These are phyloP conservation scores for Madurella mycetomatis DNA, from an alignment of 2,329 filamentous ascomycete genomes.

Conservation along the genomic window DNA sequence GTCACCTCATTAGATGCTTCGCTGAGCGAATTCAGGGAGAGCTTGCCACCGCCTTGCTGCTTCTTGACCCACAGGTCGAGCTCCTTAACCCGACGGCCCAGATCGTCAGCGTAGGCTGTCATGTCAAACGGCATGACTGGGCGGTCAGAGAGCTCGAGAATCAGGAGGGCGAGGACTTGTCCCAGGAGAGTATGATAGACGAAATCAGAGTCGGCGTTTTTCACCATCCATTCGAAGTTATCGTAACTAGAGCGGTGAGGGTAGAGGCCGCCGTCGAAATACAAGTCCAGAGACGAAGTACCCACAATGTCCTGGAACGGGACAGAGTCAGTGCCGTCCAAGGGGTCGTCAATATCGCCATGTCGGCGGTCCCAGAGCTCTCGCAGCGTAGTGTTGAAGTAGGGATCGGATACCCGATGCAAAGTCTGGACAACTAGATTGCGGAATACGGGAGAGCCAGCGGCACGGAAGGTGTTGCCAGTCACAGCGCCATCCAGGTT, in stretches of 20 bases:
- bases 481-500: slow-evolving; percentile 83
- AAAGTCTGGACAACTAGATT: slow-evolving; percentile 69
- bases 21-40: slow-evolving; percentile 56
- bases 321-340: slow-evolving; percentile 75
- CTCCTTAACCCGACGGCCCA: slow-evolving; percentile 62
- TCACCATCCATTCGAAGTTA: slow-evolving; percentile 79
- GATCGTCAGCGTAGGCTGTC: slow-evolving; percentile 61
- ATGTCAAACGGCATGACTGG: slow-evolving; percentile 81
- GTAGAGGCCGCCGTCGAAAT: slow-evolving; percentile 62
- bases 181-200: slow-evolving; percentile 73
- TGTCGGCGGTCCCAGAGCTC: slow-evolving; percentile 68
- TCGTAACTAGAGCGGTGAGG: slow-evolving; percentile 86
- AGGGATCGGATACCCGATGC: slow-evolving; percentile 68
- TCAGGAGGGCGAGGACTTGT: slow-evolving; percentile 74
- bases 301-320: slow-evolving; percentile 90
- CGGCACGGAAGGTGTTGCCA: slow-evolving; percentile 69
- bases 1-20: slow-evolving; percentile 60
- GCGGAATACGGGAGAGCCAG: slow-evolving; percentile 76
- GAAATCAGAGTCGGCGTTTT: slow-evolving; percentile 76
- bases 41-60: slow-evolving; percentile 37
- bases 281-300: slow-evolving; percentile 79
- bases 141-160: slow-evolving; percentile 78
- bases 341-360: slow-evolving; percentile 62
- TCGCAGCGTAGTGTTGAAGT: slow-evolving; percentile 65
- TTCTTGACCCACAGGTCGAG: slow-evolving; percentile 62